phyloP scores from a whole-genome alignment of 768 basidiomycete species.

The Arthromyces matolae region DNA sequence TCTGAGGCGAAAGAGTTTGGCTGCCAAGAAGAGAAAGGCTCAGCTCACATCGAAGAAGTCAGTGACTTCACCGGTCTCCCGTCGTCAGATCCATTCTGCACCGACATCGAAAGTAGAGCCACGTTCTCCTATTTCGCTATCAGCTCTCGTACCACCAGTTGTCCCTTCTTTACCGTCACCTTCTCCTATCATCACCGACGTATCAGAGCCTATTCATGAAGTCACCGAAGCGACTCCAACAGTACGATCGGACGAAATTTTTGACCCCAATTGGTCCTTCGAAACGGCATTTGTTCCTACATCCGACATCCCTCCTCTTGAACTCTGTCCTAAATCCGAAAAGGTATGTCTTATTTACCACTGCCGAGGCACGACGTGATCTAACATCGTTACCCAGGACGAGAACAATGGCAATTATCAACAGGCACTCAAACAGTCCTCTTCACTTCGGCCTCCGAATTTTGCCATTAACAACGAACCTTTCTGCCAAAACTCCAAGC shows the following conservation, averaged over 20 bases:
- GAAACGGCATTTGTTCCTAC: conserved; percentile 18
- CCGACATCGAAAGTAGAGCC: neutral
- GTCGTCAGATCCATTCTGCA: neutral
- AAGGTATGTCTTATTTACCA: conserved; percentile 9
- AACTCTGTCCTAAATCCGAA: conserved; percentile 16
- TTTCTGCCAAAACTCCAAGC: conserved; percentile 12
- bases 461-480: conserved; percentile 16
- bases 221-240: neutral
- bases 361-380: neutral
- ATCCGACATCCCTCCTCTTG: conserved; percentile 20
- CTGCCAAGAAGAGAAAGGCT: conserved; percentile 4
- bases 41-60: conserved; percentile 3
- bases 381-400: conserved; percentile 3
- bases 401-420: neutral
- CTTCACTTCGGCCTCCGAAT: conserved; percentile 12
- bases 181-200: neutral
- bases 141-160: neutral
- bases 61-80: neutral
- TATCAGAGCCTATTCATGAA: neutral
- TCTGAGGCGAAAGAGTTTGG: conserved; percentile 10
- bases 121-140: neutral
- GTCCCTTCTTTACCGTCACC: neutral
- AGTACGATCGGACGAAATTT: neutral
- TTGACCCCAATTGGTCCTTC: conserved; percentile 5
- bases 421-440: neutral